A percentile compares a stretch with the other conserved stretches of the same genome.
Conservation (phyloP, 1,284 basidiomycete genomes). For the Volvariella volvacea region DNA sequence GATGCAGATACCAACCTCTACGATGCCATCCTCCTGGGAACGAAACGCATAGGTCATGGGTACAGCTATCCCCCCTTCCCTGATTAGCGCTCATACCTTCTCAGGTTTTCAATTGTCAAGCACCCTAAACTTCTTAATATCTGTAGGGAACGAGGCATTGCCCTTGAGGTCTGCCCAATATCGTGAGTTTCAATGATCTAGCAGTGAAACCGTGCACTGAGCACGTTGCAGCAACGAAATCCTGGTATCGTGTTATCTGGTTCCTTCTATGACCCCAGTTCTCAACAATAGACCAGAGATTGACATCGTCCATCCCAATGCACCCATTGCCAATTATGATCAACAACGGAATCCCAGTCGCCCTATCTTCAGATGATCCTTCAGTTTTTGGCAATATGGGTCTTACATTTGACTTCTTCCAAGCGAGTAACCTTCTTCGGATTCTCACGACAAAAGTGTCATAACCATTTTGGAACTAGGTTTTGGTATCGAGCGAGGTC, state of each 20-base stretch:
- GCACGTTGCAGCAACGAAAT: slow-evolving; percentile 10
- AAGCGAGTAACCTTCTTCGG: slow-evolving; percentile 28
- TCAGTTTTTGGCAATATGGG: slow-evolving; percentile 74
- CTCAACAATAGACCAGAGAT: slow-evolving; percentile 31
- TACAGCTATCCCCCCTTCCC: slow-evolving; percentile 20
- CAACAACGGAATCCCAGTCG: slow-evolving; percentile 64
- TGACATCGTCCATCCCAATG: slow-evolving; percentile 70
- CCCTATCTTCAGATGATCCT: slow-evolving; percentile 69
- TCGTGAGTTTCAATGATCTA: slow-evolving; percentile 39
- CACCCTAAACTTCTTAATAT: slow-evolving; percentile 66
- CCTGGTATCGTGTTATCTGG: neutral
- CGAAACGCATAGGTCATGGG: slow-evolving; percentile 78
- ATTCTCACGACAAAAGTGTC: slow-evolving; percentile 7
- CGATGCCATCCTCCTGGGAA: slow-evolving; percentile 71
- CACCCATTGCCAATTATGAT: slow-evolving; percentile 63
- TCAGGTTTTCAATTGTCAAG: slow-evolving; percentile 63
- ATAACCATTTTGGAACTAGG: slow-evolving; percentile 25
- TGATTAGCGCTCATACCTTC: neutral
- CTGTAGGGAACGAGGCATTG: slow-evolving; percentile 57
- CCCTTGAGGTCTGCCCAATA: slow-evolving; percentile 67
- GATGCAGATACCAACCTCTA: slow-evolving; percentile 69
- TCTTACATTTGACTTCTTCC: slow-evolving; percentile 66
- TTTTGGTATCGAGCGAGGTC: slow-evolving; percentile 59
- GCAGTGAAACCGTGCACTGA: slow-evolving; percentile 32
- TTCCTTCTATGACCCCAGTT: neutral